Percentiles rank a stretch among this genome's conserved stretches.
Conservation (phyloP, 2,329 filamentous ascomycete species). For the Aspergillus pseudoviridinutans region DNA sequence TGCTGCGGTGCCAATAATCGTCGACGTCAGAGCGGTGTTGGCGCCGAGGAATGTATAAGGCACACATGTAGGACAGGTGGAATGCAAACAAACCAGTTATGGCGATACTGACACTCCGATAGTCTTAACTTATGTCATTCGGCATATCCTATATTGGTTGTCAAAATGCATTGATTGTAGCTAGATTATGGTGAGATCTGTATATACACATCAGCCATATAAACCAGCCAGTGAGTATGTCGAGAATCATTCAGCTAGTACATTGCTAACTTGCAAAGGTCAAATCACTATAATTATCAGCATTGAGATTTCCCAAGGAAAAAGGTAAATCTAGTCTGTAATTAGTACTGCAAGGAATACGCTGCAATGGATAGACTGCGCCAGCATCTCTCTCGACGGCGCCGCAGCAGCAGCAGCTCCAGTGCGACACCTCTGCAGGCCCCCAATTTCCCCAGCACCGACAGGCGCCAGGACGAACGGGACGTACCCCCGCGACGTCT, state of each 20-base stretch:
- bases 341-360: too few species aligned
- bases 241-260: not conserved
- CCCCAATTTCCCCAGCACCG: not conserved
- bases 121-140: constrained; percentile 4
- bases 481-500: constrained; percentile 22
- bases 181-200: not conserved
- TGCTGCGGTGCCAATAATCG: constrained; percentile 11
- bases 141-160: not conserved
- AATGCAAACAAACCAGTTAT: not conserved
- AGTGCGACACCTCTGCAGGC: constrained; percentile 2
- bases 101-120: not conserved
- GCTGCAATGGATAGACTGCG: constrained; percentile 11
- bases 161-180: not conserved
- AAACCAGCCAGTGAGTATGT: not conserved
- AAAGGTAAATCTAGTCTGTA: too few species aligned
- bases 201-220: too few species aligned
- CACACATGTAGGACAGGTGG: not conserved
- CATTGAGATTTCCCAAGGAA: too few species aligned
- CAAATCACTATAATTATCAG: not conserved
- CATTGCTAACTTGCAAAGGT: not conserved
- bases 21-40: constrained; percentile 18
- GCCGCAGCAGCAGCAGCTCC: constrained; percentile 13
- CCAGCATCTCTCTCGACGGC: constrained; percentile 11
- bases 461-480: constrained; percentile 9
- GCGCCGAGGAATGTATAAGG: not conserved